Evolutionary conservation across 164 flowering plant species (phyloP).

Genomic region (Stephania japonica): DNA sequence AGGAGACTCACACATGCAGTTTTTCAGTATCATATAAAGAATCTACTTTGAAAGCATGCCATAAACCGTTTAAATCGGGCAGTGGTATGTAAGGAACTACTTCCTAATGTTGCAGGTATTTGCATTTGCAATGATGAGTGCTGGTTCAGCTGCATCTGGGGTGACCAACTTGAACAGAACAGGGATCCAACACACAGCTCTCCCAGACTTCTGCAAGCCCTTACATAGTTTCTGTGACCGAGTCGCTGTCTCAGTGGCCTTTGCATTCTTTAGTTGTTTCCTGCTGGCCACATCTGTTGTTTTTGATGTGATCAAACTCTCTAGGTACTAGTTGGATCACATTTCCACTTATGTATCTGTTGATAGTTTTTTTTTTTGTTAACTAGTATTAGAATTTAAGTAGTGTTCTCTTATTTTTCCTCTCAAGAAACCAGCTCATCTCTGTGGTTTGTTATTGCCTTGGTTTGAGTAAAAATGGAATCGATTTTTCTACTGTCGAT

Average conservation of each 20-base stretch:
- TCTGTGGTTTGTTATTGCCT: no score
- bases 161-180: conserved; percentile 81
- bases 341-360: background rate
- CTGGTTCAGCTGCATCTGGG: conserved; percentile 86
- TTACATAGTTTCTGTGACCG: conserved; percentile 67
- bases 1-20: background rate
- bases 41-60: no score
- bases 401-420: no score
- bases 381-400: no score
- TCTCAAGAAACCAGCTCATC: no score
- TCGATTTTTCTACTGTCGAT: no score
- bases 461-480: no score
- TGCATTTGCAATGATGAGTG: conserved; percentile 80
- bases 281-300: conserved; percentile 57
- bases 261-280: conserved; percentile 65
- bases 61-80: no score
- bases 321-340: conserved; percentile 29
- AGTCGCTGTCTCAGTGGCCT: conserved; percentile 59
- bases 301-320: conserved; percentile 64
- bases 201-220: conserved; percentile 84
- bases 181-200: conserved; percentile 63
- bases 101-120: conserved; percentile 40
- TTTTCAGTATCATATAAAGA: background rate
- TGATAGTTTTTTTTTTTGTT: background rate
- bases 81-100: background rate